These are phyloP conservation scores for Metschnikowia chrysomelidarum DNA, from an alignment of 805 yeast genomes.

Conservation along the genomic window DNA sequence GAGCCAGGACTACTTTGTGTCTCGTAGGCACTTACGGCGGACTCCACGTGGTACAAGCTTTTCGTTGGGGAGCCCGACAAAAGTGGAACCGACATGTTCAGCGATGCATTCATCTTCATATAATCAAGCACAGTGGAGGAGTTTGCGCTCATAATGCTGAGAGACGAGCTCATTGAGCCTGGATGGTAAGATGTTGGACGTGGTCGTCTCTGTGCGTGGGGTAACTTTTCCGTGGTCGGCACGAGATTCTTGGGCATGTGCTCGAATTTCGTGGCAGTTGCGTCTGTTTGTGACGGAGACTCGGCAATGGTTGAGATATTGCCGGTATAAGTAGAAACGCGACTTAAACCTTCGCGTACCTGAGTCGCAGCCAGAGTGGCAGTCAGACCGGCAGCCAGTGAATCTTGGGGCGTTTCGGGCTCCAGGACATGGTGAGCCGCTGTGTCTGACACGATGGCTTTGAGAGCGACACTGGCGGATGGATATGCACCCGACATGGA, in stretches of 20 bases:
- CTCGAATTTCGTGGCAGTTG: conserved; percentile 6
- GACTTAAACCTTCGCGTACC: conserved; percentile 9
- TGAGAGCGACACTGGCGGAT: conserved; percentile 65
- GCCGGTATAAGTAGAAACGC: conserved; percentile 30
- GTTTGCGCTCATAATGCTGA: conserved; percentile 13
- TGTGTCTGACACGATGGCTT: conserved; percentile 72
- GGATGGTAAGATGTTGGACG: conserved; percentile 88
- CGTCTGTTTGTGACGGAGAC: conserved; percentile 31
- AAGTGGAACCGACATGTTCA: conserved; percentile 31
- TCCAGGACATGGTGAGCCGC: too few relatives aligned
- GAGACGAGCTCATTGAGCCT: conserved; percentile 41
- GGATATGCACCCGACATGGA: conserved; percentile 35
- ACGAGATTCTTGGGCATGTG: conserved; percentile 11
- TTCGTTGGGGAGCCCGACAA: conserved; percentile 41
- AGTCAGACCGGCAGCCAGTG: conserved; percentile 2
- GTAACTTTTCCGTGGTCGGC: conserved; percentile 32
- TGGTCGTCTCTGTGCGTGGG: conserved; percentile 55
- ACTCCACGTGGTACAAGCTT: conserved; percentile 29
- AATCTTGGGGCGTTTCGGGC: conserved; percentile 28
- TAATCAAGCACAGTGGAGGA: conserved; percentile 30
- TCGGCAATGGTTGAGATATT: conserved; percentile 49
- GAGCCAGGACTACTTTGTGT: conserved; percentile 15
- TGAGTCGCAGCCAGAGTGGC: conserved; percentile 4
- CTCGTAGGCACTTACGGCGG: conserved; percentile 16
- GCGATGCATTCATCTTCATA: conserved; percentile 34